Base-by-base conservation (phyloP, 352 stramenopile genomes). In the Blastocystis sp. region DNA sequence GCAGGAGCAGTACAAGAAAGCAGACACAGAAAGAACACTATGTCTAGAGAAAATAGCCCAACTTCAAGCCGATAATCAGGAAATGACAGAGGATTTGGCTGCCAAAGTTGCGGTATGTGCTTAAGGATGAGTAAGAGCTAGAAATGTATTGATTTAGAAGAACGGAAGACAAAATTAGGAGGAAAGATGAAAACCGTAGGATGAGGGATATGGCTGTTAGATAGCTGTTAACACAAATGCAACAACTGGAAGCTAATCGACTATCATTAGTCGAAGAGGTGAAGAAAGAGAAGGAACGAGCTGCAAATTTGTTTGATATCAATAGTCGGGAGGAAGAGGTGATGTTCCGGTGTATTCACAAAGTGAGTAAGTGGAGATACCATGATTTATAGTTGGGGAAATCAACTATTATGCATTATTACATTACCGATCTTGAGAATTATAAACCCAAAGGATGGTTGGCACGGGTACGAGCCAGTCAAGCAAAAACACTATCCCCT, bases 41-140 rank as follows among this genome's bases (percentile, higher is more conserved):
- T 84, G 73, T 84, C 73, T 84, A 35, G 59, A 64, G 73, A 84
- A 84, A 27, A 68, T 84, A 33, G 73, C n/a, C 33, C 22, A 84
- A 51, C 73, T 84, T 2, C 73, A 84, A 51, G 24, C 22, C 9
- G 73, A 84, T 57, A 68, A 84, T 42, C 73, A 84, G 27, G 73
- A 84, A 57, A 58, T 84, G 30, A 42, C 53, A 1, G 33, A 68
- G n/a, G 40, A 84, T 42, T n/a, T 84, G 1, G 59, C 73, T 4
- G 6, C 27, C 1, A 84, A 64, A n/a, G 73, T 66, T n/a, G 73
- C 51, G 3, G 73, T 84, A 24, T 22, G 73, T 0, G 27, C 1
- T 37, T 4, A 44, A 9, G 22, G n/a, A n/a, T 4, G 48, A 35
- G 4, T n/a, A 13, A 54, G 1, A 19, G 15, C n/a, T 84, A 84